Evolutionary conservation across 306 rosid species (phyloP), one percentile per base, ranked within the genome.

Genomic region (Pueraria montana): DNA sequence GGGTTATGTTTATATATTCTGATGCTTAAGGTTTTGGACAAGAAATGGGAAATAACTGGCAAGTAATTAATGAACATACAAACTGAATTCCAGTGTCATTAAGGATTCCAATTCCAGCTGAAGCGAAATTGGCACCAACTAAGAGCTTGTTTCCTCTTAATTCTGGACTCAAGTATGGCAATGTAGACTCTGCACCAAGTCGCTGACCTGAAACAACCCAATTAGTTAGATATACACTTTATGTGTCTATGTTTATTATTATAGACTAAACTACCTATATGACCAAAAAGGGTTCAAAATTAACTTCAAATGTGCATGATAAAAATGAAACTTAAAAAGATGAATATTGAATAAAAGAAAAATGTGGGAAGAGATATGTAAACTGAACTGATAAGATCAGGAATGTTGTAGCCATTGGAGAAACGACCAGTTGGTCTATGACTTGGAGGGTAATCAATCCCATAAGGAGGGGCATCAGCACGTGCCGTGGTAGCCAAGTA

Each of bases 101-200:
- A 18, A 94, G 92, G 55, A 94, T 90, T 69, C 98, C 98, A 53
- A 94, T 90, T 80, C 98, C 98, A 0, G 98, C 98, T 50, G 98
- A 94, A 72, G 98, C 98, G 63, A 94, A 94, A 83, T 94, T 94
- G 11, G 98, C 97, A 16, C 98, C 98, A 12, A 92, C 87, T 0
- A 94, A 83, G 56, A 94, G 83, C 66, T 3, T 87, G 26, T 83
- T 6, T 26, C 93, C 95, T 0, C 2, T 87, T 50, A 94, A 87
- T 59, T 87, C 71, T 0, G 97, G 94, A 52, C 81, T 89, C 81
- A 94, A 86, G 77, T 94, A 92, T 56, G 98, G 98, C 66, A 94
- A 81, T 63, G 88, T 69, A 12, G 90, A 9, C 24, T 94, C 97
- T 8, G 92, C 63, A 43, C 98, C 98, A 58, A 94, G 88, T 64